Percentiles rank a stretch among this genome's conserved stretches.
These are phyloP conservation scores for Mortierella sp. DNA, from an alignment of 371 early-diverging fungal genomes.

Conservation along the genomic window DNA sequence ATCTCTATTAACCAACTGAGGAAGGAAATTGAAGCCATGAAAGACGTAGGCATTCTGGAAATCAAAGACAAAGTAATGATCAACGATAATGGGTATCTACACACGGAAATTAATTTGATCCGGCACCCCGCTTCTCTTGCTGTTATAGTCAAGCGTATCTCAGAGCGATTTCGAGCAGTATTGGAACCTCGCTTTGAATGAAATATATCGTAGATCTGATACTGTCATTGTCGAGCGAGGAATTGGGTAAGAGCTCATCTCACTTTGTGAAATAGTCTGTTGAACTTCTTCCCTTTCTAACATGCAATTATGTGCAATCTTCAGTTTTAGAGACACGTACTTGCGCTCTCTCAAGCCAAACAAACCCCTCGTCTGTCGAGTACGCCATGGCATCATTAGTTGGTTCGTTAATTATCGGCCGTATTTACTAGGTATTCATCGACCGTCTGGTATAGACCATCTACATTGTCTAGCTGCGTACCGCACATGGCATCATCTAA, in stretches of 20 bases:
- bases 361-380: conserved; percentile 19
- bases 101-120: background rate
- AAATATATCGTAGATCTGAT: conserved; percentile 20
- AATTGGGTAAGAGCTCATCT: background rate
- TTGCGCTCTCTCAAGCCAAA: conserved; percentile 28
- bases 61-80: background rate
- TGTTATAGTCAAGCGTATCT: conserved; percentile 16
- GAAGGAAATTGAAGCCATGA: conserved; percentile 11
- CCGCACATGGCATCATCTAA: too few relatives aligned
- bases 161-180: conserved; percentile 21
- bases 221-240: conserved; percentile 8
- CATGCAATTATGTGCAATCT: background rate
- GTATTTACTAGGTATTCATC: conserved; percentile 11
- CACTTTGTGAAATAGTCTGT: background rate
- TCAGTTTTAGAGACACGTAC: conserved; percentile 1
- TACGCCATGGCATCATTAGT: conserved; percentile 21
- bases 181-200: conserved; percentile 29
- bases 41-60: conserved; percentile 19
- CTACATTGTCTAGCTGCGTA: too few relatives aligned
- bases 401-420: conserved; percentile 16
- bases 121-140: background rate
- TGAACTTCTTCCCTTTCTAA: background rate
- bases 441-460: background rate
- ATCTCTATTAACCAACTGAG: conserved; percentile 20
- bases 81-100: background rate